Base-by-base conservation (phyloP, 805 yeast genomes). In the Candida railenensis region DNA sequence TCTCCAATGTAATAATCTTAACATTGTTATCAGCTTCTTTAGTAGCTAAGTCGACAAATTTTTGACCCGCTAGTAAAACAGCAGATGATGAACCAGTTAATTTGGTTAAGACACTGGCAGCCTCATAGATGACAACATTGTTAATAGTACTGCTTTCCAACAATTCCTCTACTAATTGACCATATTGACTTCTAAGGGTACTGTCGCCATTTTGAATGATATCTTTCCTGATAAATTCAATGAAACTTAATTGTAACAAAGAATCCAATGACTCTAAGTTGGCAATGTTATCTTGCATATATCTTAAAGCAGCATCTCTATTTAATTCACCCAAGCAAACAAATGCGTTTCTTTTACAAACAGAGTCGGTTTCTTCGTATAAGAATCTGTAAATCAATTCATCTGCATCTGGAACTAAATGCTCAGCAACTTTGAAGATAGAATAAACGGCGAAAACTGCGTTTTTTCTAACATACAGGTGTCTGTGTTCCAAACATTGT, bases 401-500 rank as follows among this genome's bases (percentile, higher is more conserved):
- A 44, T 90, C 85, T n/a, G 97, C 96, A 70, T 95, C 99, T 4
- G 99, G 99, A 40, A 89, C 78, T 62, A 94, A 78, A 68, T 87
- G 92, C 36, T 87, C 90, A 30, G 96, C 83, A 44, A 86, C 91
- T 62, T 83, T 77, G 66, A 80, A 87, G 56, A 94, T 88, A 20
- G 96, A 83, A 57, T 78, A 81, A 48, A 94, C 81, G 37, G 98
- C 96, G 67, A 92, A 85, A 19, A 89, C 91, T 4, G 99, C 99
- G 63, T 94, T 92, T 67, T 94, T 94, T 64, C 99, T 85, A 52
- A 94, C 99, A 61, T 95, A 94, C 8, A 98, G 96, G 68, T 94
- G 98, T 56, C 99, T 86, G 69, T 94, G 97, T 55, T 89, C 96
- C 57, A 95, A 75, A 71, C 97, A 90, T 48, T 82, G 82, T 59